Evolutionary conservation across 306 rosid species (phyloP), one percentile per base, ranked within the genome.

Genomic region (Cicer judaicum): DNA sequence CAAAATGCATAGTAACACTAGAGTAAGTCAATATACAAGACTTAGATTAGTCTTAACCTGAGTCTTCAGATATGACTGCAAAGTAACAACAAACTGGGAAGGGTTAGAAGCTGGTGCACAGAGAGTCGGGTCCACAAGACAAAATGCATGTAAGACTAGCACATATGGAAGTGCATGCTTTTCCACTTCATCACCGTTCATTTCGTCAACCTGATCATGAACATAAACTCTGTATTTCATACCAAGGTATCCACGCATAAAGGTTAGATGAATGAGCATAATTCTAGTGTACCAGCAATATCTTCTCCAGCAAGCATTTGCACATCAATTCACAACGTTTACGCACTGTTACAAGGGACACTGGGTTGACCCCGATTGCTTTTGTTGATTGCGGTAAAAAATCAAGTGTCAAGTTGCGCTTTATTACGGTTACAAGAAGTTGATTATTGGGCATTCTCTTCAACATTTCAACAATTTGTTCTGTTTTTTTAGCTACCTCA

Each of bases 261-360:
- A 79, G 70, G 1, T 54, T 63, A 10, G 76, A 24, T 41, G 64
- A 49, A 39, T 34, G 57, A 77, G 66, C 54, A 63, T 59, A 72
- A 77, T 64, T 78, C 36, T 24, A 60, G 11, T 7, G 53, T 70
- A 94, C 99, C 99, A 84, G 97, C 84, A 94, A 80, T 79, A 94
- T 90, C 78, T 91, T 92, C 89, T 92, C 99, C 84, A 94, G 80
- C 80, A 94, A 86, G 85, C 96, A 92, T 85, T 92, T 92, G 93
- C 99, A 92, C 96, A 94, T 94, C 82, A 94, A 78, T 85, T 92
- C 99, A 70, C 99, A 94, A 14, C 99, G 97, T 73, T 85, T 94
- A 29, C 92, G 98, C 39, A 94, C 99, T 57, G 96, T 86, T 49
- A 87, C 83, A 63, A 92, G 93, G 59, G 86, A 84, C 71, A 78